These are phyloP conservation scores for Talaromyces verruculosus DNA, from an alignment of 2,329 filamentous ascomycete genomes.

Conservation along the genomic window DNA sequence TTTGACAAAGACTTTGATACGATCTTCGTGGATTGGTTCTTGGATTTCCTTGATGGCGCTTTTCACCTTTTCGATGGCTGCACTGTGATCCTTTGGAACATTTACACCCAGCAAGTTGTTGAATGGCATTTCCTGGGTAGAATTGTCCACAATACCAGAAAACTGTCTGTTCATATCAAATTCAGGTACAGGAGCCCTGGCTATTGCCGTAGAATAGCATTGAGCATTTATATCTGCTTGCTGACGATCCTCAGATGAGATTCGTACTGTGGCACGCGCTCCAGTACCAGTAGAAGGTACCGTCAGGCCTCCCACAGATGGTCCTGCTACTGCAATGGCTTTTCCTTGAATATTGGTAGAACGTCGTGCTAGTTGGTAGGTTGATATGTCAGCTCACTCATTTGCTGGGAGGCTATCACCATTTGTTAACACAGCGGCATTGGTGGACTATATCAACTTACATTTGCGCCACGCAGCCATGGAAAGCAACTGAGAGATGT, in stretches of 20 bases:
- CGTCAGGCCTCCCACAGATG: neutral
- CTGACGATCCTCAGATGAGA: neutral
- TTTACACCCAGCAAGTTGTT: neutral
- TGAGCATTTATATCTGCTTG: neutral
- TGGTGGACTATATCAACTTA: neutral
- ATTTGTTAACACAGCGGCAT: neutral
- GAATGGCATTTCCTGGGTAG: neutral
- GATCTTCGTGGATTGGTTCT: neutral
- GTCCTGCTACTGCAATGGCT: neutral
- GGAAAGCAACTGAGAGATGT: neutral
- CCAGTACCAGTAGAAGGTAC: neutral
- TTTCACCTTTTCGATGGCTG: neutral
- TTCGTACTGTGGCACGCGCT: neutral
- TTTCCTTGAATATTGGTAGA: neutral
- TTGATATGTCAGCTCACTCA: neutral
- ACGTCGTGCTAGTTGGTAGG: neutral
- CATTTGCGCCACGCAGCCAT: neutral
- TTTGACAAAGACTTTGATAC: neutral
- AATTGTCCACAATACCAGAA: neutral
- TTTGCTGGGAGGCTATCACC: neutral
- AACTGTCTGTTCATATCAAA: neutral
- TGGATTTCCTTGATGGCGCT: neutral
- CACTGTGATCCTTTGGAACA: neutral
- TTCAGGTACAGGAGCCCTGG: neutral
- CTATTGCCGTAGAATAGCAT: neutral